Conservation (phyloP, 73 alveolate species). For the Uronychia setigera region DNA sequence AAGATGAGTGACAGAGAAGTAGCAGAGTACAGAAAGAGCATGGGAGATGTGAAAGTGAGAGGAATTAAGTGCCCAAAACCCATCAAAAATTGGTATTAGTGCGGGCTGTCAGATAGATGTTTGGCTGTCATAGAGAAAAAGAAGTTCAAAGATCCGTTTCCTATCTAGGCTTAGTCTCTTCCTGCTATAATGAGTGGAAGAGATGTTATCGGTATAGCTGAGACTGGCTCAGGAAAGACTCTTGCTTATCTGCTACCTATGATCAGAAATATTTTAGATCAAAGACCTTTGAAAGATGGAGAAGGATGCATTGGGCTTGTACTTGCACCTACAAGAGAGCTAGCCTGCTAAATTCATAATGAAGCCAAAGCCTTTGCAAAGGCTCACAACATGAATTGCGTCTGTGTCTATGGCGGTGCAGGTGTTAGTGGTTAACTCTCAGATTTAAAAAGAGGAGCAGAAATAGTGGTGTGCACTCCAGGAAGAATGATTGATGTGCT, state of each 20-base stretch:
- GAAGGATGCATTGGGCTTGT: constrained; percentile 97
- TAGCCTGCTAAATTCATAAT: constrained; percentile 93
- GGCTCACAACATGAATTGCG: constrained; percentile 77
- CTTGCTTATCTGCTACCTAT: constrained; percentile 97
- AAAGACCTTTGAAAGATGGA: constrained; percentile 91
- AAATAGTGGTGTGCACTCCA: constrained; percentile 98
- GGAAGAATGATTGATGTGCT: constrained; percentile 98
- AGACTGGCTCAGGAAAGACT: constrained; percentile 99
- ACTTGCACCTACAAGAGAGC: constrained; percentile 98
- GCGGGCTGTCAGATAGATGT: constrained; percentile 93
- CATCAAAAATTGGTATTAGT: constrained; percentile 89
- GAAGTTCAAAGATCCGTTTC: constrained; percentile 89
- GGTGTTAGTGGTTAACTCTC: constrained; percentile 92
- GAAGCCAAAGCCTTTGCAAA: constrained; percentile 91
- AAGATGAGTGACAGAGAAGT: constrained; percentile 93
- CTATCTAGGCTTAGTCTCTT: constrained; percentile 94
- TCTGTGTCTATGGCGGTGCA: constrained; percentile 97
- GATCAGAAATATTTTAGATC: constrained; percentile 93
- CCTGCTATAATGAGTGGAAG: constrained; percentile 99
- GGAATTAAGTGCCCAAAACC: constrained; percentile 97
- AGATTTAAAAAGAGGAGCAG: constrained; percentile 95
- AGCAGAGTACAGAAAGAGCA: constrained; percentile 78
- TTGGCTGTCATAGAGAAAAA: constrained; percentile 83
- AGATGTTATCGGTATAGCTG: constrained; percentile 99
- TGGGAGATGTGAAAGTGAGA: constrained; percentile 94